These are phyloP conservation scores for Cystoderma amianthinum DNA, from an alignment of 768 basidiomycete genomes.

Conservation along the genomic window DNA sequence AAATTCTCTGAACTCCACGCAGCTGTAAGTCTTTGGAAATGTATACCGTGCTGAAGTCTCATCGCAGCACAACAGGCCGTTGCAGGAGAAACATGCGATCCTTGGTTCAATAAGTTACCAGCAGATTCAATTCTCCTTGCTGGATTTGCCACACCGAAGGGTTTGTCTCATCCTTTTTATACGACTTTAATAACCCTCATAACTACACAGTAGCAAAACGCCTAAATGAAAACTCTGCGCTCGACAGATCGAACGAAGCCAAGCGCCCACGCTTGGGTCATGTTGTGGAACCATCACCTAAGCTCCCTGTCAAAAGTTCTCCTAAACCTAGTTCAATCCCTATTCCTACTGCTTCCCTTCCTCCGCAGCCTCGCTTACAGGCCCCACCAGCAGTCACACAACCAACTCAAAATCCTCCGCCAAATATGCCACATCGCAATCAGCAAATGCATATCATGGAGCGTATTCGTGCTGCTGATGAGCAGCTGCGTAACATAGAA, in stretches of 20 bases:
- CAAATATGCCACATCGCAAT: constrained; percentile 2
- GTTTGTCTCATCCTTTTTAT: not conserved
- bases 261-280: constrained; percentile 34
- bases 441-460: constrained; percentile 6
- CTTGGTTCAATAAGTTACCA: constrained; percentile 51
- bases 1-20: constrained; percentile 45
- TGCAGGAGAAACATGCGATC: constrained; percentile 14
- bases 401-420: constrained; percentile 2
- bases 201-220: constrained; percentile 30
- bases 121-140: constrained; percentile 39
- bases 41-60: not conserved
- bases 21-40: constrained; percentile 29
- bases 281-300: constrained; percentile 7
- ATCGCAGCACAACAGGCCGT: not conserved
- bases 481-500: constrained; percentile 9
- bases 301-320: constrained; percentile 1
- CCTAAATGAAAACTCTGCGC: constrained; percentile 23
- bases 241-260: constrained; percentile 33
- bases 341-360: not conserved
- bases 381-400: not conserved
- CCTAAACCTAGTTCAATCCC: constrained; percentile 13
- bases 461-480: constrained; percentile 8
- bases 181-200: not conserved
- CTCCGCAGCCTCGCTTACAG: constrained; percentile 14
- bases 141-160: constrained; percentile 29